These are phyloP conservation scores for Boletus patriciae DNA, from an alignment of 768 basidiomycete genomes.

Conservation along the genomic window DNA sequence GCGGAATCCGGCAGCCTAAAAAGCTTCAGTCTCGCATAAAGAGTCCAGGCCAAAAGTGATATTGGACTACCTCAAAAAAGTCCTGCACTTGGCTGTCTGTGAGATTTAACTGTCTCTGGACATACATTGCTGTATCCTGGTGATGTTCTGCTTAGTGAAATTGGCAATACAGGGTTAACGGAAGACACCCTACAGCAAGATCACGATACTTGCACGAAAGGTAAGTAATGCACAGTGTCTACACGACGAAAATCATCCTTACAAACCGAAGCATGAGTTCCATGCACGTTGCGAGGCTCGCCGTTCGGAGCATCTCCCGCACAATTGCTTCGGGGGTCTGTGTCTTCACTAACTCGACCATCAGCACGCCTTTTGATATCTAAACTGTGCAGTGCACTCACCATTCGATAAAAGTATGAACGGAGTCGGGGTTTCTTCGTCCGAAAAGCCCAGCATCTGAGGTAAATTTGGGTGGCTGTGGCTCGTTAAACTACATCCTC, in stretches of 20 bases:
- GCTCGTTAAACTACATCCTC: neutral
- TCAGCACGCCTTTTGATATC: neutral
- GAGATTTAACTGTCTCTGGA: constrained; percentile 43
- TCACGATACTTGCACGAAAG: constrained; percentile 40
- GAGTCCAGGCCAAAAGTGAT: neutral
- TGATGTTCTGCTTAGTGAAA: neutral
- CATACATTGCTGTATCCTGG: constrained; percentile 46
- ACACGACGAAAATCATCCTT: constrained; percentile 7
- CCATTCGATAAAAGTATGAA: constrained; percentile 55
- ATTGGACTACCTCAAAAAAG: constrained; percentile 41
- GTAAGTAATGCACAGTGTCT: neutral
- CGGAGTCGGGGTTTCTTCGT: constrained; percentile 44
- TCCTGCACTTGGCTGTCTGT: constrained; percentile 44
- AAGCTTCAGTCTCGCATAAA: neutral
- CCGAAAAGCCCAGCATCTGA: constrained; percentile 52
- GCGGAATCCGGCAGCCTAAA: constrained; percentile 41
- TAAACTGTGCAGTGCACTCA: constrained; percentile 9
- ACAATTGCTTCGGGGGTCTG: constrained; percentile 42
- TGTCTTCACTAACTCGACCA: constrained; percentile 39
- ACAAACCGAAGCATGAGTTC: constrained; percentile 37
- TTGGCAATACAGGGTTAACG: neutral
- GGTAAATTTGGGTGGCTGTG: constrained; percentile 52
- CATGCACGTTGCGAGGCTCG: constrained; percentile 40
- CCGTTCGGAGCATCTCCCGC: constrained; percentile 34
- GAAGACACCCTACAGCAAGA: constrained; percentile 31